These are phyloP conservation scores for Testicularia cyperi DNA, from an alignment of 1,284 basidiomycete genomes.

Conservation along the genomic window DNA sequence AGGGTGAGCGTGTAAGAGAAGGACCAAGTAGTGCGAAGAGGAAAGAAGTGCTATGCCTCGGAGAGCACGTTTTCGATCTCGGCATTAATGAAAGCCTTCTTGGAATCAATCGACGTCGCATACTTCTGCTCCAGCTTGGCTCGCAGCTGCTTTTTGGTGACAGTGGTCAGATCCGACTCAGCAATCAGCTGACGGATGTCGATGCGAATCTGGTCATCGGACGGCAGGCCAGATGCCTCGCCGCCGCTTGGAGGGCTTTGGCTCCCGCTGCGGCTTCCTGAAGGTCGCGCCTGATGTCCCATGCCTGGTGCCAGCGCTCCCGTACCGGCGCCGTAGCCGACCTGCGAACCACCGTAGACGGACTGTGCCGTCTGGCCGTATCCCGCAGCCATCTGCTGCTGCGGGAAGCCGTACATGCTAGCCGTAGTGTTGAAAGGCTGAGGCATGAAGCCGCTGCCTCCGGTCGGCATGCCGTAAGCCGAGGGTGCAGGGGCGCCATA, in stretches of 20 bases:
- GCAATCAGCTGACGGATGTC: slow-evolving; percentile 53
- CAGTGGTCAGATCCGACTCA: slow-evolving; percentile 45
- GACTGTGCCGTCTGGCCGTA: slow-evolving; percentile 20
- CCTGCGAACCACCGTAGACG: slow-evolving; percentile 34
- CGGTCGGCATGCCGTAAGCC: slow-evolving; percentile 18
- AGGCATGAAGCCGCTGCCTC: slow-evolving; percentile 32
- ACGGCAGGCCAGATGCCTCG: slow-evolving; percentile 25
- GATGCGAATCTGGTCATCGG: slow-evolving; percentile 44
- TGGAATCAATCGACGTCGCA: slow-evolving; percentile 39
- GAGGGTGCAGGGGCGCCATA: slow-evolving; percentile 30
- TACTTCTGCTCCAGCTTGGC: slow-evolving; percentile 48
- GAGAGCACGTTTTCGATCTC: slow-evolving; percentile 47
- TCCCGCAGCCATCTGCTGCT: too few relatives aligned
- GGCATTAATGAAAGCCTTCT: slow-evolving; percentile 53
- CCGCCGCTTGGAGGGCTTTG: slow-evolving; percentile 19
- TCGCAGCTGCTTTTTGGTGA: slow-evolving; percentile 53
- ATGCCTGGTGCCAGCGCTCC: slow-evolving; percentile 6
- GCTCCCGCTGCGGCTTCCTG: slow-evolving; percentile 6
- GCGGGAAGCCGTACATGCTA: slow-evolving; percentile 34
- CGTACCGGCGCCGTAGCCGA: slow-evolving; percentile 16
- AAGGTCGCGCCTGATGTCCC: not conserved
- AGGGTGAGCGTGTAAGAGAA: too few relatives aligned
- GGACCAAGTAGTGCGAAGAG: not conserved
- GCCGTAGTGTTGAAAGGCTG: slow-evolving; percentile 30
- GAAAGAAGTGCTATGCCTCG: slow-evolving; percentile 9